These are phyloP conservation scores for Colletotrichum echinochloae DNA, from an alignment of 2,329 filamentous ascomycete genomes.

Conservation along the genomic window DNA sequence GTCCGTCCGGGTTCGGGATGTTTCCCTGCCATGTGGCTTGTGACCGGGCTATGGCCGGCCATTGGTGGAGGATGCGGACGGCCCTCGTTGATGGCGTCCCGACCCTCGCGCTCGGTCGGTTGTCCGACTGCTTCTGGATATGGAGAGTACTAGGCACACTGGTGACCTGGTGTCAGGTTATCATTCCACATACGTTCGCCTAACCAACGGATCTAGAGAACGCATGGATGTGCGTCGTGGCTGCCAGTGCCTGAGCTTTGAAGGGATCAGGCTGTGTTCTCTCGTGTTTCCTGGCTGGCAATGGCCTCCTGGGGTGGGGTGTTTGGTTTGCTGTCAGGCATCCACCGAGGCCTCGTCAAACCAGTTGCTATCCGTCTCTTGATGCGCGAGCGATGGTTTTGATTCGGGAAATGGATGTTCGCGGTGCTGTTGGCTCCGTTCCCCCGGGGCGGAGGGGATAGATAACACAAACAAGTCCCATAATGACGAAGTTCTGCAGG, in stretches of 20 bases:
- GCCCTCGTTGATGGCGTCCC: background rate
- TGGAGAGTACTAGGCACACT: background rate
- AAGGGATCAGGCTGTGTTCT: background rate
- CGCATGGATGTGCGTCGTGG: background rate
- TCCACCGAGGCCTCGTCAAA: background rate
- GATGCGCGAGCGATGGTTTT: background rate
- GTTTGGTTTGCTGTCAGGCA: background rate
- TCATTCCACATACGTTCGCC: background rate
- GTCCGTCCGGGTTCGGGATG: background rate
- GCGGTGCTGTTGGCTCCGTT: background rate
- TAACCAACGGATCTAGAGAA: background rate
- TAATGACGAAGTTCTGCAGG: background rate
- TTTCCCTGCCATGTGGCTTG: constrained; percentile 1
- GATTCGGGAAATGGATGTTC: background rate
- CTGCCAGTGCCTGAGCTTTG: background rate
- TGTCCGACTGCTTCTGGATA: background rate
- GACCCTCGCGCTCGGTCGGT: background rate
- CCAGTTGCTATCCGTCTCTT: background rate
- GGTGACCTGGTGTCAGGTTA: background rate
- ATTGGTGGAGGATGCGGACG: constrained; percentile 14
- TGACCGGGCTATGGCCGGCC: constrained; percentile 7
- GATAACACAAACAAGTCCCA: background rate
- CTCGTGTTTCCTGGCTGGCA: background rate
- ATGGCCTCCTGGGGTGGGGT: background rate
- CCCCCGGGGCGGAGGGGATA: no score